Evolutionary conservation across 345 rosid genomes (phyloP), one percentile per base, ranked within the genome.

Genomic region (Triadica sebifera): DNA sequence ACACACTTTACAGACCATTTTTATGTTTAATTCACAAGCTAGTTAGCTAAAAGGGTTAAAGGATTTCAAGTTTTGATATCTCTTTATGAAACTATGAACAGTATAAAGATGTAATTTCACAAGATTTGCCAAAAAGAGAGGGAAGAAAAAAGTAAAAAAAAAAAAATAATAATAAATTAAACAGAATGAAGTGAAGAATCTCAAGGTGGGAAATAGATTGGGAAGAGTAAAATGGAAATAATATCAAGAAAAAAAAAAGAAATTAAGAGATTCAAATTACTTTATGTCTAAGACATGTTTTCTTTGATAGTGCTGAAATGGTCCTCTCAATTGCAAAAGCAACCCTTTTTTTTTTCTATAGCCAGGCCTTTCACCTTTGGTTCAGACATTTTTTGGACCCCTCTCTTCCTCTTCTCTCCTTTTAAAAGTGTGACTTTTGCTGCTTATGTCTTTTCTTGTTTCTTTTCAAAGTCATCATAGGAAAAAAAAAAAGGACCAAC

Each of bases 301-400:
- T 75, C 65, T 45, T 24, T 66, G 50, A 34, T 46, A 65, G 61
- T 74, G 81, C 75, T 69, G 17, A 49, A 39, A 60, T 66, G 78
- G 81, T 77, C 81, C 84, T 75, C 50, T 71, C 71, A 56, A 74
- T 76, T 77, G 24, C 80, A 68, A 81, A 84, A 84, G 87, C 75
- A 73, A 41, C 53, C 37, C 8, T 0, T 29, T 13, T 53, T 15
- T 78, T 75, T 67, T 83, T 78, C 80, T 59, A 56, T 25, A 55
- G 75, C 55, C 81, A 50, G 74, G 46, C 52, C 75, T 72, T 60
- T 78, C 60, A 65, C 60, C 84, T 75, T 80, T 80, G 65, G 11
- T 45, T 55, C 60, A 53, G 79, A 70, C 74, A 73, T 67, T 67
- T 74, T 79, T 51, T 53, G 74, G 82, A 73, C 73, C 74, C 41